A percentile compares a stretch with the other conserved stretches of the same genome.
These are phyloP conservation scores for Botrytis tulipae DNA, from an alignment of 2,329 filamentous ascomycete species.

Conservation along the genomic window DNA sequence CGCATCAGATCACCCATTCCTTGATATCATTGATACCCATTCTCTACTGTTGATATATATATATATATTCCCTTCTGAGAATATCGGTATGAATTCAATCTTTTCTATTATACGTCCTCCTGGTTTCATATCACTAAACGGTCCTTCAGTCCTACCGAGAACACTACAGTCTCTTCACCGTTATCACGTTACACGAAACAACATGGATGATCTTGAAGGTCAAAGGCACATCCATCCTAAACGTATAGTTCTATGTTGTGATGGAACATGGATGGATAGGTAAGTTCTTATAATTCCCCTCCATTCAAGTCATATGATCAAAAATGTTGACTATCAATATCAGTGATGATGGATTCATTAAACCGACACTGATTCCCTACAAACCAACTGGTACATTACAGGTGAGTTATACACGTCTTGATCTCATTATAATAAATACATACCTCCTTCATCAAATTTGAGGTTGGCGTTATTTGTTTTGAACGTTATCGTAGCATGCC, in stretches of 20 bases:
- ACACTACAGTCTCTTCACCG: neutral
- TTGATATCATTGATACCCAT: neutral
- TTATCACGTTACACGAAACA: neutral
- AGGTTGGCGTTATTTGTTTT: neutral
- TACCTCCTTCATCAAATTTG: neutral
- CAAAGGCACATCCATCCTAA: constrained; percentile 21
- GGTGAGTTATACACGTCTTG: neutral
- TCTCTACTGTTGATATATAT: neutral
- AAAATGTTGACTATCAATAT: neutral
- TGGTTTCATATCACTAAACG: constrained; percentile 7
- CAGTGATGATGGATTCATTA: constrained; percentile 36
- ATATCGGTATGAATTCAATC: constrained; percentile 8
- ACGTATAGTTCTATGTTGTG: constrained; percentile 37
- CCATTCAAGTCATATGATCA: constrained; percentile 8
- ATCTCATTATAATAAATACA: neutral
- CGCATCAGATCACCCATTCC: neutral
- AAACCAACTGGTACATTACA: constrained; percentile 54
- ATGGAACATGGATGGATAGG: constrained; percentile 38
- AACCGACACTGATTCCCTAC: constrained; percentile 46
- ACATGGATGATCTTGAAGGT: constrained; percentile 14
- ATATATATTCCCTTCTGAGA: neutral
- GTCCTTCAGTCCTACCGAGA: neutral
- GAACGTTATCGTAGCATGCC: neutral
- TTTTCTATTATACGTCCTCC: neutral
- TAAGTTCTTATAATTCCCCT: constrained; percentile 16